A percentile compares a stretch with the other conserved stretches of the same genome.
Evolutionary conservation across 148 eudicot species (phyloP).

Genomic region (Pharnaceum exiguum): DNA sequence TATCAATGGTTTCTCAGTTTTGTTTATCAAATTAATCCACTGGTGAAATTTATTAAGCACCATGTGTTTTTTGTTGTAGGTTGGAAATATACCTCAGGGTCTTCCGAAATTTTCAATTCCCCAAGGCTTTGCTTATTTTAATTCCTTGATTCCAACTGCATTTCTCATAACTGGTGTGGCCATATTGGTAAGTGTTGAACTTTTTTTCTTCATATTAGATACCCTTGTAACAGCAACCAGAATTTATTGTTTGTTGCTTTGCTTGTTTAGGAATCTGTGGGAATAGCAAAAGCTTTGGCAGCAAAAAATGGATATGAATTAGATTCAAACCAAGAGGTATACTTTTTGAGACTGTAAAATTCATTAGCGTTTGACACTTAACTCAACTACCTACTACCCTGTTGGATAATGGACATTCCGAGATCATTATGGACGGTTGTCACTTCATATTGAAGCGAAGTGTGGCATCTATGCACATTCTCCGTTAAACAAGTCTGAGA

Average conservation of each 20-base stretch:
- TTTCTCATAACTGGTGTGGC: slow-evolving; percentile 93
- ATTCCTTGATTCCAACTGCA: slow-evolving; percentile 84
- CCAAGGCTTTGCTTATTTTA: slow-evolving; percentile 52
- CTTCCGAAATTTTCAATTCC: slow-evolving; percentile 85
- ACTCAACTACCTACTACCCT: no score
- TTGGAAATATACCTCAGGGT: slow-evolving; percentile 95
- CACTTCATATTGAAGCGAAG: no score
- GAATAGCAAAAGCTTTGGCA: slow-evolving; percentile 96
- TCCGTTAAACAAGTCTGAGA: no score
- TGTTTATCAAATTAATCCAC: no score
- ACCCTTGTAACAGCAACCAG: slow-evolving; percentile 7
- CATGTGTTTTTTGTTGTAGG: slow-evolving; percentile 37
- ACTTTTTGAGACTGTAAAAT: slow-evolving; percentile 3
- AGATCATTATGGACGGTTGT: no score
- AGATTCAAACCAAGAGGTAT: slow-evolving; percentile 97
- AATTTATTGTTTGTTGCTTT: slow-evolving; percentile 5
- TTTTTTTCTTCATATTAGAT: slow-evolving; percentile 3
- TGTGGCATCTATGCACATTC: no score
- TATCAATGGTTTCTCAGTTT: no score
- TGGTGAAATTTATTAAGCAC: no score
- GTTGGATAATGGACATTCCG: no score
- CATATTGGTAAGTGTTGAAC: slow-evolving; percentile 60
- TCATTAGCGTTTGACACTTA: neutral
- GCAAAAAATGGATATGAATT: slow-evolving; percentile 96
- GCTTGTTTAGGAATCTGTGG: slow-evolving; percentile 79